Percentiles rank a stretch among this genome's conserved stretches.
phyloP scores from a whole-genome alignment of 345 rosid genomes.

The Garcia nutans region DNA sequence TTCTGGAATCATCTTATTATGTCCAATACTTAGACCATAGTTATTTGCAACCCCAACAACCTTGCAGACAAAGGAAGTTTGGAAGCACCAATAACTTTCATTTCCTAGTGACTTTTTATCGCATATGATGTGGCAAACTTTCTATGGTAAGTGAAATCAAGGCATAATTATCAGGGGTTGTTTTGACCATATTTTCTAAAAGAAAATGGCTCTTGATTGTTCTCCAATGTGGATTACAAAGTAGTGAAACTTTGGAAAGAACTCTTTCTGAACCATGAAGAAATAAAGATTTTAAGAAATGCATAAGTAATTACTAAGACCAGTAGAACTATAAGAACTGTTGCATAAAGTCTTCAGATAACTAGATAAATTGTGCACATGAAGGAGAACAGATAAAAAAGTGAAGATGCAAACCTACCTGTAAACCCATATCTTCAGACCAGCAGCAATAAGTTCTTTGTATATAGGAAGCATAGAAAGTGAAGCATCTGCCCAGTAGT shows the following conservation, averaged over 20 bases:
- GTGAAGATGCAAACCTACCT: constrained; percentile 45
- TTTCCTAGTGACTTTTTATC: not conserved
- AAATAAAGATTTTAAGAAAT: not conserved
- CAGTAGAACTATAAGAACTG: not conserved
- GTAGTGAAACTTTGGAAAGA: not conserved
- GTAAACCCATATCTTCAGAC: constrained; percentile 80
- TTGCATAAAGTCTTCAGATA: not conserved
- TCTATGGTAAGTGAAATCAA: not conserved
- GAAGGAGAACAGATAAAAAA: not conserved
- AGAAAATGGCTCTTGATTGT: not conserved
- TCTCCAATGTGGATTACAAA: not conserved
- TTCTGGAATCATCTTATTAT: not conserved
- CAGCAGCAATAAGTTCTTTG: constrained; percentile 77
- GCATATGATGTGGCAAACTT: not conserved
- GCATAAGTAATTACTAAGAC: not conserved
- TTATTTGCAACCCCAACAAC: not conserved
- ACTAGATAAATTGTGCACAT: not conserved
- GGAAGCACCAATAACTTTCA: not conserved
- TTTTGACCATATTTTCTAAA: not conserved
- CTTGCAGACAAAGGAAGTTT: not conserved
- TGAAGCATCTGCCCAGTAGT: constrained; percentile 82
- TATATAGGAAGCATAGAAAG: constrained; percentile 94
- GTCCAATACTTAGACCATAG: not conserved
- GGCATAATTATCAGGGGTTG: not conserved
- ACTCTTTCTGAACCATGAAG: not conserved